Evolutionary conservation across 1,284 basidiomycete genomes (phyloP), one percentile per base, ranked within the genome.

Genomic region (Apiotrichum montevideense): DNA sequence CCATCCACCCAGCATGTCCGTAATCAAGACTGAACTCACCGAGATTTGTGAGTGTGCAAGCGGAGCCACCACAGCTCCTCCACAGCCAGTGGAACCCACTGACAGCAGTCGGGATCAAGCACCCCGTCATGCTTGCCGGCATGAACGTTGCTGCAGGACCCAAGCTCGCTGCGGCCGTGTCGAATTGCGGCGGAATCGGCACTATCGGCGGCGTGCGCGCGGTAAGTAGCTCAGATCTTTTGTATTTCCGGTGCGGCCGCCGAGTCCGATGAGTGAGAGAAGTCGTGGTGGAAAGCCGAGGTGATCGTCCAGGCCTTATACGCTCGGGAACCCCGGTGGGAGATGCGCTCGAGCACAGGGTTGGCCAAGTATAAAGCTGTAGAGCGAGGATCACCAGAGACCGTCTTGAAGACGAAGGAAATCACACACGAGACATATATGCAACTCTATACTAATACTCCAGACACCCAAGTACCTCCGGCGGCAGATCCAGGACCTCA

Each of bases 101-200:
- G 29, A 43, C 34, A n/a, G 33, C 56, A 73, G 70, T 95, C 76
- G 84, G 84, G 57, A 85, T 94, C 75, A 82, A 87, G 74, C 91
- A 95, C 72, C 91, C 91, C 47, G 82, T 95, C 65, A 76, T 94
- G 60, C 85, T 95, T 34, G 91, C 92, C 65, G 87, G 88, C 15
- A 90, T 91, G 89, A 90, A 91, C 69, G 86, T 89, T 21, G 88
- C 88, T 40, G 87, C 90, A 42, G 90, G 90, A 11, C 88, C 90
- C 11, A 86, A 88, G 70, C 82, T 92, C 21, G 78, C 88, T 10
- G 90, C 90, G 45, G 90, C 88, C 35, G 73, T 75, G 3, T 74
- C 76, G 5, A 93, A 92, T 66, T 89, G 88, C 43, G 88, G 88
- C 46, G 91, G 90, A 49, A 70, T 94, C 35, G 90, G 90, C 60